Conservation (phyloP, 2,329 filamentous ascomycete genomes). For the Ilyonectria destructans region DNA sequence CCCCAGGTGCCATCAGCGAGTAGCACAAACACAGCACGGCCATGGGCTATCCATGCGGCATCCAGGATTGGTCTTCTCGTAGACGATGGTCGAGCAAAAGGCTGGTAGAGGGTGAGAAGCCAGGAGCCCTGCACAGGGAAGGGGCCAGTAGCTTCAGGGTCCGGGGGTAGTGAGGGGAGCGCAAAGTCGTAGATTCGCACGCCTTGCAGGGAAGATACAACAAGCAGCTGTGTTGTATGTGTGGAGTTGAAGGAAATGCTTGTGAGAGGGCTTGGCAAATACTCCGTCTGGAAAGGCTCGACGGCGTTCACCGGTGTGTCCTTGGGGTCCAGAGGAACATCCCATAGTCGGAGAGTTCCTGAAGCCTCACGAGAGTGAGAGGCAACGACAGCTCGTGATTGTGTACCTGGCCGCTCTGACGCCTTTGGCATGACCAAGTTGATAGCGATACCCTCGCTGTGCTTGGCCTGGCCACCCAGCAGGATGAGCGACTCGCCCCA, state of each 20-base stretch:
- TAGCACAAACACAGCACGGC: constrained; percentile 72
- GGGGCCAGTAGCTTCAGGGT: constrained; percentile 66
- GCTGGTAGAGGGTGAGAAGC: constrained; percentile 75
- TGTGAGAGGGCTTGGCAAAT: constrained; percentile 68
- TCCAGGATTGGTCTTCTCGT: constrained; percentile 74
- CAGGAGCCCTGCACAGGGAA: constrained; percentile 75
- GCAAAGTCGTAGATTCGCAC: constrained; percentile 76
- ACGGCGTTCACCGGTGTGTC: constrained; percentile 50
- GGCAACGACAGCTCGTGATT: constrained; percentile 69
- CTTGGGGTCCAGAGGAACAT: constrained; percentile 66
- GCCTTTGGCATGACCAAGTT: constrained; percentile 63
- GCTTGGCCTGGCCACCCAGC: constrained; percentile 68
- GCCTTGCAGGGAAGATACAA: constrained; percentile 69
- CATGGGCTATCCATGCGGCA: constrained; percentile 74
- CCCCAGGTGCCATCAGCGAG: constrained; percentile 78
- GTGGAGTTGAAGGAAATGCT: constrained; percentile 75
- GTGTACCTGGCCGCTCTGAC: constrained; percentile 56
- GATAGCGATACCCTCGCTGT: constrained; percentile 71
- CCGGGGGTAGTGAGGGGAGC: constrained; percentile 66
- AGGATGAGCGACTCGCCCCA: constrained; percentile 75
- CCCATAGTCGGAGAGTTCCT: constrained; percentile 73
- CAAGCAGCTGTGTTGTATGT: constrained; percentile 71
- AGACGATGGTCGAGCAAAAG: constrained; percentile 66
- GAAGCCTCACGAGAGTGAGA: constrained; percentile 74
- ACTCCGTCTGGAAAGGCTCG: constrained; percentile 74